Evolutionary conservation across 306 rosid species (phyloP), one percentile per base, ranked within the genome.

Genomic region (Echinosophora koreensis): DNA sequence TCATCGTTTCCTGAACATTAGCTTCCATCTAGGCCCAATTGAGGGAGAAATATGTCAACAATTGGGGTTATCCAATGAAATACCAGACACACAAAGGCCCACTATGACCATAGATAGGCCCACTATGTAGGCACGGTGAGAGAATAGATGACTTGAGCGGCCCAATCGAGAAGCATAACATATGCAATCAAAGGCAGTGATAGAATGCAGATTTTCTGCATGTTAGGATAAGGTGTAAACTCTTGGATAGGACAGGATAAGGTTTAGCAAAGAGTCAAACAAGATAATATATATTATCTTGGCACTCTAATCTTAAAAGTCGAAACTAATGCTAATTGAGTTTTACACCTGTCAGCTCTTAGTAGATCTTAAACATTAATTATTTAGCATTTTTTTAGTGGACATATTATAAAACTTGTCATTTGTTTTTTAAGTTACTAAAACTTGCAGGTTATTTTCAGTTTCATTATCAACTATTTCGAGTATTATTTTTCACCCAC

Each of bases 1-100:
- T 81, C 38, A 37, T 86, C 74, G 80, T 87, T 84, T 86, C 86
- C 88, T 70, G 72, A 30, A 17, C 32, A 47, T 57, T 47, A 35
- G 67, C 55, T 46, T 27, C 41, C 30, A 15, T 63, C 42, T 34
- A 59, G 74, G 9, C 8, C 18, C 57, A 15, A 14, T n/a, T 30
- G 32, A 66, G 13, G 12, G 0, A 22, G 1, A 2, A 0, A 17
- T 11, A 46, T 22, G 46, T 22, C 22, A 22, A 22, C 22, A 22
- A 22, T 22, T 22, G 22, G 22, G 22, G 22, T 22, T 22, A 22
- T 22, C 28, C 59, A 69, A 14, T 8, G 2, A 49, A 9, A 30
- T 69, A 49, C 2, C 0, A 39, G 9, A 2, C 44, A 39, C 8
- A 6, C 71, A 66, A n/a, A 10, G 75, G 49, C 49, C 62, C 17